Base-by-base conservation (phyloP, 1,284 basidiomycete species). In the Psilocybe mexicana region DNA sequence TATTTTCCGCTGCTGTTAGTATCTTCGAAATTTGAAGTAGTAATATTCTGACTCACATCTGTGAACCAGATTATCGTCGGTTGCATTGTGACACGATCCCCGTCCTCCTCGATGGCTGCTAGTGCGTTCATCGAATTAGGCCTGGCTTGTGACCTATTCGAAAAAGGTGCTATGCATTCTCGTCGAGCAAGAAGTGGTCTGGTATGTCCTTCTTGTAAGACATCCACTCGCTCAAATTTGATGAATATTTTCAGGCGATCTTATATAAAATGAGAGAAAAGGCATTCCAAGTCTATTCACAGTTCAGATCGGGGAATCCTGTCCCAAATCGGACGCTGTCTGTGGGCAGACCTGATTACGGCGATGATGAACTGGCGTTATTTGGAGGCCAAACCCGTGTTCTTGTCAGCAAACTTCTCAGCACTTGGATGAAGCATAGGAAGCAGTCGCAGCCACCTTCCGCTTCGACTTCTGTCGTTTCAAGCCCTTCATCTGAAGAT, bases 321-420 rank as follows among this genome's bases (percentile, higher is more conserved):
- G 70, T 55, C 55, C 55, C 70, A 24, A 65, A 69, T 48, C 68
- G 74, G 7, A 69, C 76, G 6, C 70, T 81, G 43, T 71, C 72
- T 6, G 66, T 73, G 3, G 75, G 73, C 6, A 70, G 69, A 28
- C 71, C 70, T 3, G 83, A 83, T 64, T 81, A 83, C 52, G 82
- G 79, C 42, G 77, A 80, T 47, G 81, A 87, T 61, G 84, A 86
- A 64, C 76, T 88, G 18, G 84, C 86, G 18, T 75, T 87, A n/a
- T 87, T 87, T 53, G 86, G 85, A 46, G 86, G 82, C 3, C 82
- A 83, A 61, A 85, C 83, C 6, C 75, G 76, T 43, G 75, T 84
- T 38, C 64, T 85, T 18, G 83, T 86, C 50, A 84, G 78, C 70
- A 84, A 75, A 62, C 70, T 83, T 49, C 70, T 84, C 30, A 58